These are phyloP conservation scores for Udeniomyces megalosporus DNA, from an alignment of 768 basidiomycete species.

Conservation along the genomic window DNA sequence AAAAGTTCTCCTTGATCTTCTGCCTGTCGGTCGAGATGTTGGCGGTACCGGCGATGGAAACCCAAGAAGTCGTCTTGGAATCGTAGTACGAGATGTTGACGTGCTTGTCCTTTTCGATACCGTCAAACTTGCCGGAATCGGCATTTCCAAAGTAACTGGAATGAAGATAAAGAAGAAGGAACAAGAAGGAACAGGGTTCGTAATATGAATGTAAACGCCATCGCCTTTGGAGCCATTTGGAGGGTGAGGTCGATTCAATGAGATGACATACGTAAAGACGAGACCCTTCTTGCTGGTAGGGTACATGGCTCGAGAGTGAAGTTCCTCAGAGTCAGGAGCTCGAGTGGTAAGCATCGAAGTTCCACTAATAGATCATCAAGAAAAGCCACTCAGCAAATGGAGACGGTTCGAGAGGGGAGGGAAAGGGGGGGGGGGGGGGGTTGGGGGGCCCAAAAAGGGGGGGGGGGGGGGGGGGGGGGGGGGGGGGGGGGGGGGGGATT, in stretches of 20 bases:
- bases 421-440: too few relatives aligned
- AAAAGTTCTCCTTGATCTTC: constrained; percentile 1
- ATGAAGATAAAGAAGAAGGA: neutral
- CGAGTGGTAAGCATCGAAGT: constrained; percentile 14
- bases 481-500: too few relatives aligned
- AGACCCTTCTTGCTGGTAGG: neutral
- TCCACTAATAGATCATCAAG: neutral
- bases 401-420: too few relatives aligned
- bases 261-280: too few relatives aligned
- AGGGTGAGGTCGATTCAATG: neutral
- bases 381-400: too few relatives aligned
- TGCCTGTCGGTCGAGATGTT: constrained; percentile 2
- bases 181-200: neutral
- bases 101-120: constrained; percentile 16
- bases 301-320: constrained; percentile 11
- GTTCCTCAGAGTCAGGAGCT: constrained; percentile 12
- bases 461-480: too few relatives aligned
- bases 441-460: too few relatives aligned
- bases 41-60: constrained; percentile 12
- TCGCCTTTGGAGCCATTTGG: neutral
- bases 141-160: constrained; percentile 10
- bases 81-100: constrained; percentile 16
- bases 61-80: constrained; percentile 1
- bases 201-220: neutral
- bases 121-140: constrained; percentile 11